Percentiles rank a stretch among this genome's conserved stretches.
Conservation (phyloP, 768 basidiomycete species). For the Scleroderma bovista region DNA sequence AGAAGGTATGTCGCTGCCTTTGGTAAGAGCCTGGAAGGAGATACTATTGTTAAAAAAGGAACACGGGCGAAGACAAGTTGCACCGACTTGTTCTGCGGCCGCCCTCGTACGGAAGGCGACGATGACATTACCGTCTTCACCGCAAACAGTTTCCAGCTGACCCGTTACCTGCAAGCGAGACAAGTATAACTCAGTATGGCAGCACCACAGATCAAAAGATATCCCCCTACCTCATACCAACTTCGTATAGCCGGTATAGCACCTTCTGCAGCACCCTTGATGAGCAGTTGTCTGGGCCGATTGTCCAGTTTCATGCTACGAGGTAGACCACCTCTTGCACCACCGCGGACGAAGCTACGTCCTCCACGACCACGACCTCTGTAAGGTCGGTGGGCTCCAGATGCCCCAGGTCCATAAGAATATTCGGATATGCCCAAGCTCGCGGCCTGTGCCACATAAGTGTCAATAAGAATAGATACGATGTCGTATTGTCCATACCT, state of each 20-base stretch:
- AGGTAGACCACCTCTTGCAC: slow-evolving; percentile 59
- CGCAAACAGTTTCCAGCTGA: slow-evolving; percentile 62
- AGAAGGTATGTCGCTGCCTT: slow-evolving; percentile 61
- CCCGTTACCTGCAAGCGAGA: slow-evolving; percentile 50
- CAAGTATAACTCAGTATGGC: slow-evolving; percentile 5
- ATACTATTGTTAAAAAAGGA: slow-evolving; percentile 6
- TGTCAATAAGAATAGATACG: neutral
- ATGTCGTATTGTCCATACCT: slow-evolving; percentile 45
- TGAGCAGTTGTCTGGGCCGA: slow-evolving; percentile 71
- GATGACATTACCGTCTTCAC: slow-evolving; percentile 53
- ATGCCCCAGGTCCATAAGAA: slow-evolving; percentile 25
- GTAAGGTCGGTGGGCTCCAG: slow-evolving; percentile 51
- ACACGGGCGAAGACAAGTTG: neutral
- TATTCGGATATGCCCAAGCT: slow-evolving; percentile 64
- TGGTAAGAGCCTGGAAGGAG: slow-evolving; percentile 55
- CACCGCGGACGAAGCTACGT: slow-evolving; percentile 54
- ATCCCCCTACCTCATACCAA: slow-evolving; percentile 72
- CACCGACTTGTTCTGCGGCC: slow-evolving; percentile 72
- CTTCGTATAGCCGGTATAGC: slow-evolving; percentile 59
- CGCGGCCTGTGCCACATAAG: slow-evolving; percentile 48
- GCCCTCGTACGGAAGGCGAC: slow-evolving; percentile 68
- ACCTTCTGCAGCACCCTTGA: slow-evolving; percentile 62
- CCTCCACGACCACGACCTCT: slow-evolving; percentile 61
- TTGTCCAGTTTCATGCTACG: slow-evolving; percentile 90
- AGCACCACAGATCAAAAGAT: neutral